A percentile compares a stretch with the other conserved stretches of the same genome.
Conservation (phyloP, 2,329 filamentous ascomycete genomes). For the Microascus cirrosus region DNA sequence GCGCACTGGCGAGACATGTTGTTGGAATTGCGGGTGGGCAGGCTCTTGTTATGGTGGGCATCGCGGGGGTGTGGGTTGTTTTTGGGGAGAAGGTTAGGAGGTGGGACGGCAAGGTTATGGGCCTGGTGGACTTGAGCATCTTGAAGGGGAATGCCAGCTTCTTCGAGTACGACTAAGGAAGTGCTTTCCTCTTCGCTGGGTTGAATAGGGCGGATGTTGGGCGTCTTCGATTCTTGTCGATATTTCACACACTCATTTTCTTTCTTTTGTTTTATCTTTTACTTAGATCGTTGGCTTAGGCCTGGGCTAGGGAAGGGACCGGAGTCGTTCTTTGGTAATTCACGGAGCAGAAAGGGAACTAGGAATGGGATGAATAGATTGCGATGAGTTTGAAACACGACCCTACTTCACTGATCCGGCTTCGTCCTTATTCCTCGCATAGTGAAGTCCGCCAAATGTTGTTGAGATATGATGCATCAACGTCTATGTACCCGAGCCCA, state of each 20-base stretch:
- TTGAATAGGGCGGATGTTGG: neutral
- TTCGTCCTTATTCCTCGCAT: too few relatives aligned
- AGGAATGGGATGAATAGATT: neutral
- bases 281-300: neutral
- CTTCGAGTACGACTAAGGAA: constrained; percentile 25
- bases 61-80: constrained; percentile 26
- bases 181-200: neutral
- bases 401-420: too few relatives aligned
- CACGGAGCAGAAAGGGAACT: neutral
- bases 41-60: constrained; percentile 21
- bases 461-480: too few relatives aligned
- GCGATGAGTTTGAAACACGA: neutral
- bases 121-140: constrained; percentile 30
- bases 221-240: neutral
- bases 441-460: too few relatives aligned
- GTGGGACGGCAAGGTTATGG: constrained; percentile 35
- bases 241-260: neutral
- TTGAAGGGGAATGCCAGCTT: constrained; percentile 31
- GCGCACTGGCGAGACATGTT: constrained; percentile 23
- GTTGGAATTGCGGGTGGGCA: constrained; percentile 31
- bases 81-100: constrained; percentile 28
- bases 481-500: too few relatives aligned
- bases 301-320: neutral
- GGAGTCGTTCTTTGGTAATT: neutral
- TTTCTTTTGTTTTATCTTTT: neutral